These are phyloP conservation scores for Tricholoma matsutake DNA, from an alignment of 768 basidiomycete genomes.

Conservation along the genomic window DNA sequence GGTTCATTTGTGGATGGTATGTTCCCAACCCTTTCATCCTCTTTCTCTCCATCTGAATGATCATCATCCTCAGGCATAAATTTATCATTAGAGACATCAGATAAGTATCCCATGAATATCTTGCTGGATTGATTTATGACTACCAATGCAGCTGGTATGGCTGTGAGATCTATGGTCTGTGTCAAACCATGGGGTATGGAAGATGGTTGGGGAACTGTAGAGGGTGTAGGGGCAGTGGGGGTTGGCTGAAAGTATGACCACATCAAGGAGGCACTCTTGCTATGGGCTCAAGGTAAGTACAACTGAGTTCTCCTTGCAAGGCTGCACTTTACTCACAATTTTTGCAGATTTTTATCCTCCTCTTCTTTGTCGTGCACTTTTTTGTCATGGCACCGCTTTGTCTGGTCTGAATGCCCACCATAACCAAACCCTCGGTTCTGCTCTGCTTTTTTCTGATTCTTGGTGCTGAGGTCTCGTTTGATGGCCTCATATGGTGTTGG, in stretches of 20 bases:
- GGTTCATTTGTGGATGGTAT: background rate
- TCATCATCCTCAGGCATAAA: background rate
- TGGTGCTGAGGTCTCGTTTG: background rate
- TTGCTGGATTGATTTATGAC: background rate
- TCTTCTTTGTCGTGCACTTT: background rate
- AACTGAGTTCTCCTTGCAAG: background rate
- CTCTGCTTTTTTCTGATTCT: constrained; percentile 11
- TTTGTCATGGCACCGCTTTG: background rate
- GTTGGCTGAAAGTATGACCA: background rate
- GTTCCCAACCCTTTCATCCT: background rate
- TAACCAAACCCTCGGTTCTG: constrained; percentile 11
- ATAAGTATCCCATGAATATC: constrained; percentile 20
- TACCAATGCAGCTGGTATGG: background rate
- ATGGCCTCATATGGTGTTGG: background rate
- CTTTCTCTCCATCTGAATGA: background rate
- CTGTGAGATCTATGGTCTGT: too few relatives aligned
- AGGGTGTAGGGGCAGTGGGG: background rate
- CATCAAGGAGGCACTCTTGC: constrained; percentile 1
- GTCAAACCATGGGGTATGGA: background rate
- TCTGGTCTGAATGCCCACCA: constrained; percentile 9
- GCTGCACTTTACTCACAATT: background rate
- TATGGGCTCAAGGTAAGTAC: background rate
- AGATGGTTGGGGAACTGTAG: background rate
- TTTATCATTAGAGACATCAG: constrained; percentile 18
- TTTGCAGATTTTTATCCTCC: background rate